These are phyloP conservation scores for Kwoniella sp. DNA, from an alignment of 768 basidiomycete genomes.

Conservation along the genomic window DNA sequence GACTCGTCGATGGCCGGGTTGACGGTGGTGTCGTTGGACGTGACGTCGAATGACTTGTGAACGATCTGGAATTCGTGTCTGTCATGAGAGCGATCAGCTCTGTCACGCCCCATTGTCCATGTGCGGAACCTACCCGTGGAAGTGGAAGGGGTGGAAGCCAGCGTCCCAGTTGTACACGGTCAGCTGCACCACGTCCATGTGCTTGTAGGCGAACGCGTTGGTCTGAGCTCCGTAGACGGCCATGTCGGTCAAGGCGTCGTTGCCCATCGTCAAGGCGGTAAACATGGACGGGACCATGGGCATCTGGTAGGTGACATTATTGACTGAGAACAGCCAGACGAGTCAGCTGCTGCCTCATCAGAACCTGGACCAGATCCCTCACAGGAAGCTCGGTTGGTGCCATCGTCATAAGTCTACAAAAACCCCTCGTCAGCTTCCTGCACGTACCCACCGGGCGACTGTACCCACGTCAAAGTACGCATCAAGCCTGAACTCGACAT, in stretches of 20 bases:
- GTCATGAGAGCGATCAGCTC: not conserved
- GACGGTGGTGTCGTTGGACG: conserved; percentile 62
- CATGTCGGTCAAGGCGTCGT: conserved; percentile 53
- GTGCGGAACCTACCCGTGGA: conserved; percentile 66
- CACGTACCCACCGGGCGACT: not conserved
- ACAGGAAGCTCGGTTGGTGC: conserved; percentile 50
- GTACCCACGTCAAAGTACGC: conserved; percentile 61
- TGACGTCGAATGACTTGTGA: conserved; percentile 64
- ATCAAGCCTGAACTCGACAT: conserved; percentile 62
- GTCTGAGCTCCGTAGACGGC: conserved; percentile 72
- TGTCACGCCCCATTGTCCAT: no score
- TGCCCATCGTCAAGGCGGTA: conserved; percentile 67
- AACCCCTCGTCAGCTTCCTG: not conserved
- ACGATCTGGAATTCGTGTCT: conserved; percentile 76
- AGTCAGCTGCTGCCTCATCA: not conserved
- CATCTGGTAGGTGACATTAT: conserved; percentile 16
- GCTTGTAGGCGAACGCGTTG: conserved; percentile 61
- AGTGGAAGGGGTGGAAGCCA: conserved; percentile 59
- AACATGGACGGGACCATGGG: conserved; percentile 65
- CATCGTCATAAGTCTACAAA: conserved; percentile 57
- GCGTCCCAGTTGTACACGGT: conserved; percentile 53
- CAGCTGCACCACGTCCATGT: conserved; percentile 69
- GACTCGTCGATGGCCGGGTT: conserved; percentile 77
- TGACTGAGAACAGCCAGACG: not conserved
- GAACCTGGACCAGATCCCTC: conserved; percentile 11